phyloP scores from a whole-genome alignment of 257 asterid genomes.

The Solanum clarkiae region DNA sequence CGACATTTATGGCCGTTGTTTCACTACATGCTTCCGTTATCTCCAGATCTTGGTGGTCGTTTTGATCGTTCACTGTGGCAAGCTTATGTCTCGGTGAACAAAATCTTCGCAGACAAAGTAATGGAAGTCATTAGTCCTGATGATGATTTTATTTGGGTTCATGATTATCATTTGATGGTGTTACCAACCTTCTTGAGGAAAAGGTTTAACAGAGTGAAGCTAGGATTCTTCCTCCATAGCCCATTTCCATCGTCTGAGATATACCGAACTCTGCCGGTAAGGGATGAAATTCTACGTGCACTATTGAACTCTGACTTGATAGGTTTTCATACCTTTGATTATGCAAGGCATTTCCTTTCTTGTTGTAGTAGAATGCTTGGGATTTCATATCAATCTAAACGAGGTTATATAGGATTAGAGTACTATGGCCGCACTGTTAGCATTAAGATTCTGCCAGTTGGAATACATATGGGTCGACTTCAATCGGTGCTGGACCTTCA shows the following conservation, averaged over 20 bases:
- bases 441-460: conserved; percentile 78
- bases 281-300: conserved; percentile 64
- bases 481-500: conserved; percentile 49
- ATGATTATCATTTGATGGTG: conserved; percentile 85
- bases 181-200: conserved; percentile 72
- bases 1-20: conserved; percentile 84
- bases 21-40: conserved; percentile 89
- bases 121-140: conserved; percentile 87
- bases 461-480: conserved; percentile 74
- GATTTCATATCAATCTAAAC: conserved; percentile 65
- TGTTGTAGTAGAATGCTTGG: conserved; percentile 89
- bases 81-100: conserved; percentile 80
- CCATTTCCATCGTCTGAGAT: conserved; percentile 88
- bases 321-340: conserved; percentile 79
- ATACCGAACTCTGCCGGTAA: conserved; percentile 70
- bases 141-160: conserved; percentile 86
- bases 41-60: conserved; percentile 87
- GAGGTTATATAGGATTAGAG: conserved; percentile 75
- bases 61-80: conserved; percentile 79
- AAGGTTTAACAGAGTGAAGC: conserved; percentile 75
- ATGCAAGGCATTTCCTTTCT: conserved; percentile 73
- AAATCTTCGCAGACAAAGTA: conserved; percentile 80
- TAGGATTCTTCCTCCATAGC: conserved; percentile 75
- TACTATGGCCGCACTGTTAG: conserved; percentile 81
- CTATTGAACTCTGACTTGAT: conserved; percentile 75